These are phyloP conservation scores for Penicillium sp. DNA, from an alignment of 2,329 filamentous ascomycete species.

Conservation along the genomic window DNA sequence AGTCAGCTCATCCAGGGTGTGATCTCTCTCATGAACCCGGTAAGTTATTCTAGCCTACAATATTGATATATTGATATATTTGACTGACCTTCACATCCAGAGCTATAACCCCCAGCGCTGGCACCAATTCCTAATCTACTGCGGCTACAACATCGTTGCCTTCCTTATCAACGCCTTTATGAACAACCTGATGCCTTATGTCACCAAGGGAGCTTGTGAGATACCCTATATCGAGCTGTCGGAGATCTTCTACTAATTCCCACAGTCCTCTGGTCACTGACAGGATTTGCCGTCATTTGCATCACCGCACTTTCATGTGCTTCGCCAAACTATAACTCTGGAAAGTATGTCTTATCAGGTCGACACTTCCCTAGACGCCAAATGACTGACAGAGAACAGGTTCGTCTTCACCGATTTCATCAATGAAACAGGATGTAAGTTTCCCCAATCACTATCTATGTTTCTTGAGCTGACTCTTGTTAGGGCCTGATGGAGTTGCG, in stretches of 20 bases:
- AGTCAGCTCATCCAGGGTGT: slow-evolving; percentile 67
- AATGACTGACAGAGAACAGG: slow-evolving; percentile 20
- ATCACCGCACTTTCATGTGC: slow-evolving; percentile 68
- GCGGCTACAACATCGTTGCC: slow-evolving; percentile 61
- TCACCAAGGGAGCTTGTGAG: slow-evolving; percentile 64
- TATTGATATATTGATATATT: background rate
- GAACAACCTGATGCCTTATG: slow-evolving; percentile 60
- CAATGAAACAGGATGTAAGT: slow-evolving; percentile 62
- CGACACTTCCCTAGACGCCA: too few species aligned
- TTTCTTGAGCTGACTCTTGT: slow-evolving; percentile 14
- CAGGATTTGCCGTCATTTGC: slow-evolving; percentile 67
- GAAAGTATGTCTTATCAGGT: slow-evolving; percentile 50
- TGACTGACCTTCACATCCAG: slow-evolving; percentile 13
- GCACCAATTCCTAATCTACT: slow-evolving; percentile 74
- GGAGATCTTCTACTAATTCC: slow-evolving; percentile 1
- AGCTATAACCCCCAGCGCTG: slow-evolving; percentile 59
- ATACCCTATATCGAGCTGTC: background rate
- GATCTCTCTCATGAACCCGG: slow-evolving; percentile 60
- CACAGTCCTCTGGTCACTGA: slow-evolving; percentile 64
- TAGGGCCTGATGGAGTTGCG: slow-evolving; percentile 61
- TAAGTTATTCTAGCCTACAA: slow-evolving; percentile 15
- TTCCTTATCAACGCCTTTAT: slow-evolving; percentile 66
- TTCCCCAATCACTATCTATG: background rate
- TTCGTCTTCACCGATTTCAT: slow-evolving; percentile 64
- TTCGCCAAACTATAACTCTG: slow-evolving; percentile 64